Conservation (phyloP, 371 early-diverging fungal genomes). For the Mortierella sp. region DNA sequence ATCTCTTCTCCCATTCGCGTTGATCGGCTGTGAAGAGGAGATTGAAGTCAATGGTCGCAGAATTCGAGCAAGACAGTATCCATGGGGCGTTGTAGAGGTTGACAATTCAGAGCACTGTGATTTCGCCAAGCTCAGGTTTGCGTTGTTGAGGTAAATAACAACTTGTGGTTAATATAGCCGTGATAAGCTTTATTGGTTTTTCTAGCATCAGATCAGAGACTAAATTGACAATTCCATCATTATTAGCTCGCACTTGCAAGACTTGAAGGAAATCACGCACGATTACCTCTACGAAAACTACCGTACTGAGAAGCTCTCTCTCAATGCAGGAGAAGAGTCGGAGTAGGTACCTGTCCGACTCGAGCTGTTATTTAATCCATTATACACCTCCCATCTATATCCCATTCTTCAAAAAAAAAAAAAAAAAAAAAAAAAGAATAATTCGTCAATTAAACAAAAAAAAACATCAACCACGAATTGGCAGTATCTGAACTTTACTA, state of each 20-base stretch:
- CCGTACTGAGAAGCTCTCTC: conserved; percentile 93
- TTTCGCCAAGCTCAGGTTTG: conserved; percentile 94
- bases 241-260: conserved; percentile 89
- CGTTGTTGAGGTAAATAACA: conserved; percentile 77
- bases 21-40: conserved; percentile 97
- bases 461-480: no score
- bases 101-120: conserved; percentile 95
- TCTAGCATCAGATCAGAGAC: neutral
- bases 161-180: no score
- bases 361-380: neutral
- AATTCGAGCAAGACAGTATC: conserved; percentile 97
- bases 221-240: neutral
- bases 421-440: neutral
- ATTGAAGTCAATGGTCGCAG: conserved; percentile 80
- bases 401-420: neutral
- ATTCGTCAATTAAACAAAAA: neutral
- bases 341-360: conserved; percentile 59
- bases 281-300: conserved; percentile 97
- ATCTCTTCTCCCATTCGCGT: conserved; percentile 94
- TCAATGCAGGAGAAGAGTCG: conserved; percentile 62
- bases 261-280: conserved; percentile 95
- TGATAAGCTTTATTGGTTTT: no score
- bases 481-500: no score
- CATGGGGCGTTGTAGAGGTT: conserved; percentile 99
- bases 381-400: neutral